Evolutionary conservation across 768 basidiomycete genomes (phyloP), one percentile per base, ranked within the genome.

Genomic region (Lyophyllum decastes): DNA sequence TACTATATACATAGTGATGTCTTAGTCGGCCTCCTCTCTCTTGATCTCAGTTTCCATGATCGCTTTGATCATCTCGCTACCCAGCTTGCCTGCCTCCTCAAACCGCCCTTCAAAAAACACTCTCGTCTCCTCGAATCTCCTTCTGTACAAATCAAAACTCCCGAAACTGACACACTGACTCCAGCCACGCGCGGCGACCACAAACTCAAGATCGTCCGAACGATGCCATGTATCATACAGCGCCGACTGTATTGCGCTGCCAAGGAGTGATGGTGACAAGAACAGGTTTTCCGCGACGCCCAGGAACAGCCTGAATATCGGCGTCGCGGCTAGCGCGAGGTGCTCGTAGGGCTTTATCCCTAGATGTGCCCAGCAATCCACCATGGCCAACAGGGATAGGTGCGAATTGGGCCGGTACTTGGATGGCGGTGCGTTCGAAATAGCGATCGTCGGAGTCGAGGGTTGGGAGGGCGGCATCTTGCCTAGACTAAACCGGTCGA

Each of bases 281-380:
- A 98, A 99, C 11, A 99, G 83, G 72, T 95, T 92, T 71, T 98
- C 97, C 11, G 96, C 93, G 12, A 98, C 94, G 27, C 96, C 96
- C 50, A 99, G 89, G 88, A 96, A 98, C 60, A 99, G 81, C 52
- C 95, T 85, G 76, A 99, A 99, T 34, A 98, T 83, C 0, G 97
- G 97, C 2, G 95, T 99, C 8, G 95, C 96, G 0, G 96, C 96
- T 45, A 98, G 85, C 8, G 89, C 83, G 60, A 98, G 86, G 75
- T 98, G 95, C 33, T 84, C 86, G 69, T 92, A 96, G 0, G 97
- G 97, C 53, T 91, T 84, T 67, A 97, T 95, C 0, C 79, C 76
- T 51, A 98, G 84, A 50, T 84, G 82, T 8, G 92, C 89, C 97
- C 97, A 99, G 66, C 92, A 95, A 73, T 99, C 97, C 19, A 98